These are phyloP conservation scores for Botrytis deweyae DNA, from an alignment of 2,329 filamentous ascomycete species.

Conservation along the genomic window DNA sequence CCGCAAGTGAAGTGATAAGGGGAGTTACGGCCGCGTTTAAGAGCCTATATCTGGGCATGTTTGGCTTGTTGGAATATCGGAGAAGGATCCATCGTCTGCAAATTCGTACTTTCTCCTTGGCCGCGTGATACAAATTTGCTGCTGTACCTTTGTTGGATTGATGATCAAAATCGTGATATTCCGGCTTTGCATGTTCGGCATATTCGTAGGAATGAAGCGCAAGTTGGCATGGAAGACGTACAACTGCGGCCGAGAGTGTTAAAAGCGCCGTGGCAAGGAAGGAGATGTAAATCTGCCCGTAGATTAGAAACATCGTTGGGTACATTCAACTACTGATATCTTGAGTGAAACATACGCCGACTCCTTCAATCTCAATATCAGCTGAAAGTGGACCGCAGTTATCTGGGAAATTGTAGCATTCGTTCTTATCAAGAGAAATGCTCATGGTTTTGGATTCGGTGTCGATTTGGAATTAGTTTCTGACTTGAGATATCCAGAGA, in stretches of 20 bases:
- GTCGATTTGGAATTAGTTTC: neutral
- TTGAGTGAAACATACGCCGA: neutral
- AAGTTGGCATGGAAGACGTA: slow-evolving; percentile 9
- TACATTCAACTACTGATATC: neutral
- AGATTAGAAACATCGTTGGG: neutral
- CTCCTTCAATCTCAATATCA: neutral
- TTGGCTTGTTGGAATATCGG: neutral
- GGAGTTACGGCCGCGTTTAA: neutral
- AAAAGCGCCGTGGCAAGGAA: slow-evolving; percentile 7
- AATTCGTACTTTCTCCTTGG: neutral
- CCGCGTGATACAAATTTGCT: neutral
- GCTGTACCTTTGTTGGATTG: neutral
- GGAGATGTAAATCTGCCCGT: slow-evolving; percentile 1
- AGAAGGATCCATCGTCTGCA: neutral
- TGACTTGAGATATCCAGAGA: neutral
- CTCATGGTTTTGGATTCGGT: neutral
- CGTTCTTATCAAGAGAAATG: neutral
- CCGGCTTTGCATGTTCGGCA: neutral
- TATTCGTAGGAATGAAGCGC: neutral
- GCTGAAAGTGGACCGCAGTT: neutral
- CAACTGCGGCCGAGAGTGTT: neutral
- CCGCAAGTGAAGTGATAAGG: slow-evolving; percentile 14
- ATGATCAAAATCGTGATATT: neutral
- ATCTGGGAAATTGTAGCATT: neutral
- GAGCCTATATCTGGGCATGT: neutral